Base-by-base conservation (phyloP, 495 filamentous ascomycete genomes). In the Penicillium psychrofluorescens region DNA sequence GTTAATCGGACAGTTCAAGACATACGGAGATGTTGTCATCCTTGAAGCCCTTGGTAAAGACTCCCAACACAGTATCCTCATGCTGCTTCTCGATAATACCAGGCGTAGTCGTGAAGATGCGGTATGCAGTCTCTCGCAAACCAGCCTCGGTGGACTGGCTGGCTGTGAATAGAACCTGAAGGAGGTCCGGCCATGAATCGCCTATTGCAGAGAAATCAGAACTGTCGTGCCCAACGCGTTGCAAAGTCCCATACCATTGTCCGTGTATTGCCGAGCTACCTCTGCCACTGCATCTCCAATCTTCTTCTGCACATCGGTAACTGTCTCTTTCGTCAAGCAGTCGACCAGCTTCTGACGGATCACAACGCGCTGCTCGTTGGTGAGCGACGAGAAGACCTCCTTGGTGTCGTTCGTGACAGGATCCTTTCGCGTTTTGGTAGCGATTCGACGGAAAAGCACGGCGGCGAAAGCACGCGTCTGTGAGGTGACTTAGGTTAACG, bases 1-100 rank as follows among this genome's bases (percentile, higher is more conserved):
- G 22, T 3, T 6, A 2, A 22, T 22, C 22, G 2, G 4, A 22
- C 22, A 22, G 2, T 22, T 22, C 22, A 22, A 22, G 11, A 55
- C 79, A 35, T 81, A 94, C 88, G 13, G 77, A 66, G 33, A 88
- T 80, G 29, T 88, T 83, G 16, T 82, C 80, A 67, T 99, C 94
- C 50, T 87, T 87, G 68, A 99, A 95, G 12, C 90, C 94, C 51
- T 81, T 85, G 43, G 83, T 79, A 58, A 99, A 99, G 2, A 90
- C 90, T 31, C 74, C 71, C 9, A 90, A 66, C 11, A 97, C 89
- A 15, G 83, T 79, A 48, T 88, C 84, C 55, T 95, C 87, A 55
- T 99, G 91, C 54, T 95, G 88, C 64, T 84, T 91, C 63, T 95
- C 90, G 53, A 99, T 97, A 54, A 99, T 90, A 13, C 87, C 88